phyloP scores from a whole-genome alignment of 768 basidiomycete genomes.

The Megacollybia marginata region DNA sequence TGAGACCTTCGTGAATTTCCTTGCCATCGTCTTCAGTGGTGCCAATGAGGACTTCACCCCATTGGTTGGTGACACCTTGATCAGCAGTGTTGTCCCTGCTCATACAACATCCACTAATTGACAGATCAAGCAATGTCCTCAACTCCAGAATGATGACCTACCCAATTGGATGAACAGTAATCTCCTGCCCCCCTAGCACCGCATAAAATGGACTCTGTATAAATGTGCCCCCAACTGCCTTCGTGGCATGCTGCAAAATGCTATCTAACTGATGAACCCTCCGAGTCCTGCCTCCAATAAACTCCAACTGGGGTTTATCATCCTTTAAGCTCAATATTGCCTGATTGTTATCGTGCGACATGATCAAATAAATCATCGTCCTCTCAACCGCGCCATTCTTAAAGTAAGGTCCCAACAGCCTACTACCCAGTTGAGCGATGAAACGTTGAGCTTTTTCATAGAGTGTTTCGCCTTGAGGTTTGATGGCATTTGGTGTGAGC shows the following conservation, averaged over 20 bases:
- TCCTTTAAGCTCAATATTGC: conserved; percentile 6
- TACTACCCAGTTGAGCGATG: conserved; percentile 2
- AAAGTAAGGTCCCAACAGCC: conserved; percentile 9
- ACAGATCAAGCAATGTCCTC: no score
- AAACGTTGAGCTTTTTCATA: conserved; percentile 3
- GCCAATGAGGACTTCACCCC: conserved; percentile 8
- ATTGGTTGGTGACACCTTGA: conserved; percentile 9
- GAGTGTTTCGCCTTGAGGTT: conserved; percentile 3
- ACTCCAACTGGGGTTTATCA: conserved; percentile 11
- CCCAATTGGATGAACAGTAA: background rate
- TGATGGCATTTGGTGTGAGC: conserved; percentile 5
- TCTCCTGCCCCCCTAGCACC: conserved; percentile 4
- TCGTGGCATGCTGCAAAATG: conserved; percentile 9
- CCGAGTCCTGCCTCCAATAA: conserved; percentile 9
- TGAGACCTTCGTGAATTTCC: conserved; percentile 9
- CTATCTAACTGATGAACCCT: conserved; percentile 9
- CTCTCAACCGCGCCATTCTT: conserved; percentile 8
- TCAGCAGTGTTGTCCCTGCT: conserved; percentile 11
- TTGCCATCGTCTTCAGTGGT: background rate
- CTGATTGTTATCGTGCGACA: conserved; percentile 14
- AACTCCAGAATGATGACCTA: no score
- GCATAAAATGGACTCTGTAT: conserved; percentile 9
- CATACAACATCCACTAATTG: background rate
- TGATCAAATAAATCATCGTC: conserved; percentile 13
- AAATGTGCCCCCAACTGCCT: conserved; percentile 10